phyloP scores from a whole-genome alignment of 768 basidiomycete species.

The Kwoniella pini region DNA sequence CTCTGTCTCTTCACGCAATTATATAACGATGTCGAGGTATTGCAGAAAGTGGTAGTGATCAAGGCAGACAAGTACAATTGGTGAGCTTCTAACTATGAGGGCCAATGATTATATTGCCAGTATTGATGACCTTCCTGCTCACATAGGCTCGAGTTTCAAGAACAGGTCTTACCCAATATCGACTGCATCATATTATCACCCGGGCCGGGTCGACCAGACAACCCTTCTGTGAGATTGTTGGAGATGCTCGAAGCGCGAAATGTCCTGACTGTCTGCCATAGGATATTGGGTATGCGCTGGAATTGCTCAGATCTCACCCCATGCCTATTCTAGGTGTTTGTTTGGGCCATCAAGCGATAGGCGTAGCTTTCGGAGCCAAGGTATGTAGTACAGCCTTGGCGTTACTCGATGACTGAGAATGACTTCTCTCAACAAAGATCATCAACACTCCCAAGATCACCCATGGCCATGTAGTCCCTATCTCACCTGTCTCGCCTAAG shows the following conservation, averaged over 20 bases:
- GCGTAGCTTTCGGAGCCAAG: slow-evolving; percentile 51
- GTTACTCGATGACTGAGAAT: background rate
- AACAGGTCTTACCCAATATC: slow-evolving; percentile 43
- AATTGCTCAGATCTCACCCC: slow-evolving; percentile 40
- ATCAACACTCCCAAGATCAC: slow-evolving; percentile 49
- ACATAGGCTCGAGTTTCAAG: slow-evolving; percentile 41
- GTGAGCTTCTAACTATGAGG: too few species aligned
- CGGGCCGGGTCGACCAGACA: slow-evolving; percentile 54
- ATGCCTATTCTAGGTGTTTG: slow-evolving; percentile 53
- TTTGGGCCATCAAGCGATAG: slow-evolving; percentile 53
- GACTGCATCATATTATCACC: slow-evolving; percentile 56
- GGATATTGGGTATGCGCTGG: slow-evolving; percentile 51
- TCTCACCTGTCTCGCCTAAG: slow-evolving; percentile 29
- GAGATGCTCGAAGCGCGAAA: too few species aligned
- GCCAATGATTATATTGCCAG: too few species aligned
- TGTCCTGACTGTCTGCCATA: background rate
- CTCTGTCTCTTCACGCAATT: slow-evolving; percentile 52
- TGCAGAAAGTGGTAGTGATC: slow-evolving; percentile 50
- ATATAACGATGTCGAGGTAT: slow-evolving; percentile 44
- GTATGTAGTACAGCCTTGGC: slow-evolving; percentile 22
- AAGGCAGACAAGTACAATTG: slow-evolving; percentile 50
- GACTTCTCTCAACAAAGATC: slow-evolving; percentile 34
- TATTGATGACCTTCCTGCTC: background rate
- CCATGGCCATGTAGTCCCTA: slow-evolving; percentile 53
- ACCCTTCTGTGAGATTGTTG: slow-evolving; percentile 30